Evolutionary conservation across 2,329 filamentous ascomycete genomes (phyloP), one percentile per base, ranked within the genome.

Genomic region (Dactylellina cionopaga): DNA sequence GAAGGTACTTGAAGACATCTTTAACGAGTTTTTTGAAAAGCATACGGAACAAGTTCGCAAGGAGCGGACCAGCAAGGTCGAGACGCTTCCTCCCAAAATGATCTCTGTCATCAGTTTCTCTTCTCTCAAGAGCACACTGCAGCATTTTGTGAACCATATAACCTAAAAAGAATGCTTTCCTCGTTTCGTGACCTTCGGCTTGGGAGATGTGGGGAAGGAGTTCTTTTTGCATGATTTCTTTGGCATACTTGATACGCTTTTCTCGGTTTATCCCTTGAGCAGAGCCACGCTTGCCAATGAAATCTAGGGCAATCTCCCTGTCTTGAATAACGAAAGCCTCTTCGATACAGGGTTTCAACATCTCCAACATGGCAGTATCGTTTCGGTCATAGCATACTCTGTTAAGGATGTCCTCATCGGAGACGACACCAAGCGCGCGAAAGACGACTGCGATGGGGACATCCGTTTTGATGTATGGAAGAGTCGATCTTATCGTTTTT

Each of bases 11-110:
- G 80, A 92, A 91, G 58, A 98, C 88, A 77, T 99, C 95, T 71
- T 91, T 90, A 46, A 92, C 96, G 80, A 99, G 88, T 80, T 95
- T 91, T 75, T 92, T 88, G 80, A 97, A 94, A 71, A 98, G 89
- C 72, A 90, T 89, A 74, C 95, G 90, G 87, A 99, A 99, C 41
- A 99, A 86, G 80, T 96, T 96, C n/a, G 94, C 94, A 76, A 99
- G 88, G 65, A 99, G 85, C 29, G 95, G 94, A 75, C 95, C 95
- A 64, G 95, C 94, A 77, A 99, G 86, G 83, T 99, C 95, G 65
- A 99, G 85, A 76, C 95, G 90, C 86, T 99, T 99, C 86, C 98
- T 98, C 78, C 95, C 95, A 79, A 99, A 97, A 81, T 99, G 96
- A 84, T 99, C 95, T 83, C 95, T 91, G 79, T 99, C 95, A 78